Base-by-base conservation (phyloP, 495 filamentous ascomycete species). In the Aspergillus ostianus region DNA sequence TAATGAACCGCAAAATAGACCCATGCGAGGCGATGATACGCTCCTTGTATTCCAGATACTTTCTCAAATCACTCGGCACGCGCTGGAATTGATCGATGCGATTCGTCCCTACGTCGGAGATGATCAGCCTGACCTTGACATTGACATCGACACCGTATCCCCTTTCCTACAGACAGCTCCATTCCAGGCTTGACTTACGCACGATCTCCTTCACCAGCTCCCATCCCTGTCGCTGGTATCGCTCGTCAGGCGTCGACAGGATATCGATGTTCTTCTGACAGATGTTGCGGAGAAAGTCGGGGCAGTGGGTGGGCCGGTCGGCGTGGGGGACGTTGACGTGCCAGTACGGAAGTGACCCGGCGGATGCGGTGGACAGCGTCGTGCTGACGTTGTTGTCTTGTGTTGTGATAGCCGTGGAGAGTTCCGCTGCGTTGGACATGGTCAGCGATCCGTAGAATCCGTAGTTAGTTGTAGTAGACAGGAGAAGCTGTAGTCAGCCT, bases 41-140 rank as follows among this genome's bases (percentile, higher is more conserved):
- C 64, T 78, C 81, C 27, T 74, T 87, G 64, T 84, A 93, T 49
- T 81, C 82, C 6, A 89, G 75, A 61, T 96, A 96, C 23, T 80
- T 82, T 45, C 90, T 79, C 46, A 93, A 77, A 51, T 92, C 84
- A 8, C 86, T 88, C 4, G 92, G 91, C 0, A 85, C 69, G 3
- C 92, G 84, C 59, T 87, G 85, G 69, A 96, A 93, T 0, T 79
- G 74, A 65, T 91, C 87, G 46, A 93, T 81, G 20, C 80, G 81
- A 77, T 93, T 92, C 32, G 75, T 61, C 69, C 74, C 77, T 82
- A 56, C 2, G n/a, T 41, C 53, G 41, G 10, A 12, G 51, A 49
- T n/a, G 53, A 20, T 36, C n/a, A 45, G 19, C 45, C 17, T 18
- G 29, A 26, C 32, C 15, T 26, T 26, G 23, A 2, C 23, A 2